Base-by-base conservation (phyloP, 768 basidiomycete species). In the Boletus rubroflammeus region DNA sequence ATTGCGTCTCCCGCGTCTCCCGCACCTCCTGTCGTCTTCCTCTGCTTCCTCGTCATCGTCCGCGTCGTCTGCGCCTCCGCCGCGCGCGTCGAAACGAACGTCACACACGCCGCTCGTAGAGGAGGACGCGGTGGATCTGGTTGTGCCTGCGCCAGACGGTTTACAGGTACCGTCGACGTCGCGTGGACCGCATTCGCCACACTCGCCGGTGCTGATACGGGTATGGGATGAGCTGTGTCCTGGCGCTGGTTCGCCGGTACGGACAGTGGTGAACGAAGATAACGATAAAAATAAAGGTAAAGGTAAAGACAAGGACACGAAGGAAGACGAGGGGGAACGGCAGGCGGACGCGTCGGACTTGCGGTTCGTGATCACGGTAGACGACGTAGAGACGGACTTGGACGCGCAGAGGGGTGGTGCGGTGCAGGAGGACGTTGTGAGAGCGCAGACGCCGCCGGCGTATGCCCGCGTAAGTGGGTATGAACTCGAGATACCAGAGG, bases 41-140 rank as follows among this genome's bases (percentile, higher is more conserved):
- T 43, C 55, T 0, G 11, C 35, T 0, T 15, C 51, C 2, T 6
- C 55, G 0, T 36, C 61, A 7, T 35, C 49, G 11, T 32, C 46
- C 14, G 8, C 21, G 14, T 50, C 50, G 4, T 26, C 56, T 6
- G 34, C 19, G 29, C 26, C 55, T 2, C 39, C 53, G 17, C 50
- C 48, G 11, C 47, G 47, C 7, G 3, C 46, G 10, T 55, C 46
- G 34, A 66, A 50, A 38, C 53, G 54, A 6, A 21, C 49, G 3
- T 23, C 48, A 11, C 68, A 35, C 29, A 21, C 53, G 1, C 70
- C 70, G 7, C 62, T 70, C 5, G 53, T 53, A 2, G 19, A 59
- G 14, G 78, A 82, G 2, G 89, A 98, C 58, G 94, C 95, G 1
- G 86, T 98, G 2, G 96, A 99, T 64, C 76, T 99, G 17, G 80